Conservation (phyloP, 495 filamentous ascomycete genomes). For the Friedmanniomyces simplex region DNA sequence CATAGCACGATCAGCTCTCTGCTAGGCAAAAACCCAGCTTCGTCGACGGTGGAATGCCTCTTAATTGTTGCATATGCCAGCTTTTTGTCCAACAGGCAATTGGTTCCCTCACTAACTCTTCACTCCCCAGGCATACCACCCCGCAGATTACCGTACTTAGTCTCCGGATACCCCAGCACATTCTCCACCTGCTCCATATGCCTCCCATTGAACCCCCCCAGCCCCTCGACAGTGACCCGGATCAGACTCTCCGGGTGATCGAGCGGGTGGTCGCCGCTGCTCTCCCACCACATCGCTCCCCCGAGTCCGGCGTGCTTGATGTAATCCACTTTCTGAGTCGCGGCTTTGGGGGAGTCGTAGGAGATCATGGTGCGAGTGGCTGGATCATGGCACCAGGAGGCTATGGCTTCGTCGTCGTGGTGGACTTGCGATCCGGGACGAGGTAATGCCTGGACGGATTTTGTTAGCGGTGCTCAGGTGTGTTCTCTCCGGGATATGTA, state of each 20-base stretch:
- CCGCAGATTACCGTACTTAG: constrained; percentile 24
- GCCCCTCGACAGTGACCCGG: constrained; percentile 8
- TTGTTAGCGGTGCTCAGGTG: background rate
- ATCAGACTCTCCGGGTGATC: constrained; percentile 19
- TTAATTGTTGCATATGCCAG: no score
- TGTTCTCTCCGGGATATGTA: no score
- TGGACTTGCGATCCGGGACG: background rate
- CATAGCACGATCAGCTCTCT: no score
- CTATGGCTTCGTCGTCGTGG: constrained; percentile 4
- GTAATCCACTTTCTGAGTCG: constrained; percentile 53
- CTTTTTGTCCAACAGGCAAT: no score
- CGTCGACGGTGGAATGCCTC: no score
- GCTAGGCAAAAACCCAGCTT: no score
- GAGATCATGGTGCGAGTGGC: constrained; percentile 51
- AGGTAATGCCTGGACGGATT: constrained; percentile 7
- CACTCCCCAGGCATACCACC: constrained; percentile 21
- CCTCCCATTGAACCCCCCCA: constrained; percentile 19
- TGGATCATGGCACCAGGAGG: constrained; percentile 50
- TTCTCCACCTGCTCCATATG: constrained; percentile 21
- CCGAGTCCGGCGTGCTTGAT: constrained; percentile 54
- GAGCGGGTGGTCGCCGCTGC: constrained; percentile 51
- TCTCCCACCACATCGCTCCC: constrained; percentile 89
- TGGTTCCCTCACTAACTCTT: background rate
- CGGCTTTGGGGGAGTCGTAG: constrained; percentile 60
- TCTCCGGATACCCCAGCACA: constrained; percentile 21